Evolutionary conservation across 2,329 filamentous ascomycete genomes (phyloP).

Genomic region (Trichoderma breve): DNA sequence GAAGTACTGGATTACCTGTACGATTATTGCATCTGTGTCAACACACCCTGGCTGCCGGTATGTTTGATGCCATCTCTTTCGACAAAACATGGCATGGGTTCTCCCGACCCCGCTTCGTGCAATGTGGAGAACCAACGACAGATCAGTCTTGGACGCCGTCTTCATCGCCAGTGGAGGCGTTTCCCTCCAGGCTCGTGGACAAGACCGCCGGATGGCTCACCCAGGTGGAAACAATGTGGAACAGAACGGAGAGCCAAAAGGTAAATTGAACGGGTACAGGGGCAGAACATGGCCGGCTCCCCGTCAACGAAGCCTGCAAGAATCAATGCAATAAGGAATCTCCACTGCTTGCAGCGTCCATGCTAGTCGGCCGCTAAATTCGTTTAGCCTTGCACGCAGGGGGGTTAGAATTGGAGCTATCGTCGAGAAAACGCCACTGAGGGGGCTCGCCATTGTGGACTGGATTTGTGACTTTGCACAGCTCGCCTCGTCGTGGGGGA

Average conservation of each 20-base stretch:
- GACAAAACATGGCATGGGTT: background rate
- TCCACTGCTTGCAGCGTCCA: conserved; percentile 1
- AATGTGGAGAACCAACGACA: conserved; percentile 3
- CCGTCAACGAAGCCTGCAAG: background rate
- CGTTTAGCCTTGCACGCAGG: background rate
- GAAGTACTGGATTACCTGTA: background rate
- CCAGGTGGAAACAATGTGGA: background rate
- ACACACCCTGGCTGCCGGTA: background rate
- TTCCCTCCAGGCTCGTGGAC: background rate
- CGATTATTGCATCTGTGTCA: background rate
- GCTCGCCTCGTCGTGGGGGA: conserved; percentile 1
- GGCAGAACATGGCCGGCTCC: background rate
- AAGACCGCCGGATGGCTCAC: background rate
- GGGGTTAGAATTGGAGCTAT: conserved; percentile 3
- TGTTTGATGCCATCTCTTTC: conserved; percentile 3
- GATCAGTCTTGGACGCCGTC: background rate
- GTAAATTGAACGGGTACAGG: conserved; percentile 7
- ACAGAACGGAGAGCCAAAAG: background rate
- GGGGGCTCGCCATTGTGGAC: background rate
- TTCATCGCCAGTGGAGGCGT: background rate
- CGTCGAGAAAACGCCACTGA: conserved; percentile 4
- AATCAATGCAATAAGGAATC: background rate
- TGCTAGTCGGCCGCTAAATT: background rate
- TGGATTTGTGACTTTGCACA: background rate
- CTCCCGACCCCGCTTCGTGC: background rate